These are phyloP conservation scores for Jacaranda copaia DNA, from an alignment of 257 asterid species.

Conservation along the genomic window DNA sequence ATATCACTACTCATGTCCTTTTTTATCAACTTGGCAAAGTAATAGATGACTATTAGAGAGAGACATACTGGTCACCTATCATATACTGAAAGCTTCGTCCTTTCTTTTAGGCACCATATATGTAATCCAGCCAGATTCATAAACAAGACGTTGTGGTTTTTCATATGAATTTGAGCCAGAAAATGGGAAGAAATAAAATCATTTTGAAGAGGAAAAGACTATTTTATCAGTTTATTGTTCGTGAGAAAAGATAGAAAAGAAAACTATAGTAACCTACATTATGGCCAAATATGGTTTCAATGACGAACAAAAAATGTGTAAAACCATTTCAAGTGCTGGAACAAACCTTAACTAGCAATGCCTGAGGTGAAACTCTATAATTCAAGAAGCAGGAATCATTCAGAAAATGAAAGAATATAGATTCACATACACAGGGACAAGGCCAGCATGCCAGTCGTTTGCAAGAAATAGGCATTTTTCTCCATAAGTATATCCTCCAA, in stretches of 20 bases:
- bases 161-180: not conserved
- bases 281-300: not conserved
- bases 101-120: not conserved
- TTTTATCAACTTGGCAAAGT: conserved; percentile 15
- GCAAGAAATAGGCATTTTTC: conserved; percentile 93
- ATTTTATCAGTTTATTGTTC: not conserved
- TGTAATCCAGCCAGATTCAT: not conserved
- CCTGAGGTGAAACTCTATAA: conserved; percentile 4
- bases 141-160: not conserved
- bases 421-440: conserved; percentile 88
- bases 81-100: not conserved
- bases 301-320: conserved; percentile 2
- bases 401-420: conserved; percentile 24
- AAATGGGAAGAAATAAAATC: not conserved
- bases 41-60: not conserved
- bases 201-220: not conserved
- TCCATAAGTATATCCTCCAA: conserved; percentile 95
- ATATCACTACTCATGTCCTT: conserved; percentile 27
- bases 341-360: conserved; percentile 19
- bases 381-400: conserved; percentile 19
- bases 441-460: conserved; percentile 98
- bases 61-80: not conserved
- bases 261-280: not conserved
- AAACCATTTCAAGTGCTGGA: conserved; percentile 11
- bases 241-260: not conserved